Conservation (phyloP, 352 stramenopile genomes). For the Phytophthora sp. region DNA sequence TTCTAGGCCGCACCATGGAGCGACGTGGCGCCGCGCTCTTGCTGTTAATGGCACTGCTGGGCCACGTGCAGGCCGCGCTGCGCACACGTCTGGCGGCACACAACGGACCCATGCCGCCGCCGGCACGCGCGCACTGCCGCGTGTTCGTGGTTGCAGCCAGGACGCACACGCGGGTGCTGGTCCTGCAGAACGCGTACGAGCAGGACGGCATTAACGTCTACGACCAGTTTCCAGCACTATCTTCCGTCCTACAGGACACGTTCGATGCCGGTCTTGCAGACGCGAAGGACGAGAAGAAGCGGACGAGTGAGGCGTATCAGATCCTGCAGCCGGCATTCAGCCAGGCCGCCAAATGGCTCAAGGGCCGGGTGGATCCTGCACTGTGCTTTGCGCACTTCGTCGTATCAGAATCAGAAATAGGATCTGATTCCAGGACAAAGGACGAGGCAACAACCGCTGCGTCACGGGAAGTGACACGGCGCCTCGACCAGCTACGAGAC, state of each 20-base stretch:
- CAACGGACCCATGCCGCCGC: constrained; percentile 25
- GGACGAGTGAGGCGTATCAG: constrained; percentile 45
- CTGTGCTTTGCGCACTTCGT: constrained; percentile 62
- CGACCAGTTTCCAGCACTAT: constrained; percentile 44
- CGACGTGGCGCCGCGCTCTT: constrained; percentile 6
- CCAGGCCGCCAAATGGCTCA: constrained; percentile 48
- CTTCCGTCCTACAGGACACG: constrained; percentile 29
- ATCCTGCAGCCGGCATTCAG: constrained; percentile 53
- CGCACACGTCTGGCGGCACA: neutral
- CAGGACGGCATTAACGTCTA: constrained; percentile 54
- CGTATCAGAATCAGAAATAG: constrained; percentile 23
- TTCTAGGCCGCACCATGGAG: constrained; percentile 1
- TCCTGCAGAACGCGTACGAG: constrained; percentile 59
- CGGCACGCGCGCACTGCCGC: constrained; percentile 48
- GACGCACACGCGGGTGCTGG: constrained; percentile 51
- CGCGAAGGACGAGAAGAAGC: constrained; percentile 25
- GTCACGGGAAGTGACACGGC: constrained; percentile 30
- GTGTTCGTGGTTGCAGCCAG: constrained; percentile 56
- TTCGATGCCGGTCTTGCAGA: neutral
- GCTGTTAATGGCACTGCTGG: constrained; percentile 29
- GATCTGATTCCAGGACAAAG: constrained; percentile 4
- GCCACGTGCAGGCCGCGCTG: constrained; percentile 1
- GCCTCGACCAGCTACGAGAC: constrained; percentile 41
- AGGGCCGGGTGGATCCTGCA: constrained; percentile 44
- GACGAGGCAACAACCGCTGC: constrained; percentile 5